Evolutionary conservation across 2,329 filamentous ascomycete species (phyloP), one percentile per base, ranked within the genome.

Genomic region (Chaetomium globosum): DNA sequence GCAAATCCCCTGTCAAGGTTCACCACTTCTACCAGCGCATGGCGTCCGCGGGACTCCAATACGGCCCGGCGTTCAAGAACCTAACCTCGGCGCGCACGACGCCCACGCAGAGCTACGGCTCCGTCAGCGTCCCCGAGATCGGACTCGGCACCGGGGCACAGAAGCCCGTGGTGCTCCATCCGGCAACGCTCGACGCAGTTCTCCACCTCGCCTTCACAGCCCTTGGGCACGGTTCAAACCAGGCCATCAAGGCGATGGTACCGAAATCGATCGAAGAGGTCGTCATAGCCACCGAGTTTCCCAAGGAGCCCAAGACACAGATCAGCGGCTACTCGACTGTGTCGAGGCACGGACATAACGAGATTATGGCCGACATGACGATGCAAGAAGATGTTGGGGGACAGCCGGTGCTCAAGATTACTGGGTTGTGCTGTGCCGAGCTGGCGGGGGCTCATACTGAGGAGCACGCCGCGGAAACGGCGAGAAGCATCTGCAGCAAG

Each of bases 171-270:
- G 52, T 55, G 5, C 19, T 55, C 2, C 52, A 55, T 8, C 52
- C 52, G 1, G 52, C 52, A 3, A 36, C 52, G 4, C 52, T 55
- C 16, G 52, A 55, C 16, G 52, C 52, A 0, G 52, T 55, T 19
- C 8, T 55, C n/a, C 52, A 55, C n/a, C n/a, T 55, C 2, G 52
- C 52, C 4, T 55, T 55, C 12, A 30, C 52, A 8, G 52, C 52
- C 16, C 7, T 55, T 19, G 13, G n/a, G 4, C 52, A 55, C 19
- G 23, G 31, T 6, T 36, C 19, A 7, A 33, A 10, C 19, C 16
- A 55, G 16, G n/a, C 52, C 16, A 36, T 55, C 16, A 31, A 55
- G 52, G 52, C 52, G 7, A 55, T 55, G 52, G 52, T 55, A 30
- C 52, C 52, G 3, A 55, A 55, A 7, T 55, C 52, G 8, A 55